A percentile compares a stretch with the other conserved stretches of the same genome.
phyloP scores from a whole-genome alignment of 768 basidiomycete genomes.

The Trametes elegans region DNA sequence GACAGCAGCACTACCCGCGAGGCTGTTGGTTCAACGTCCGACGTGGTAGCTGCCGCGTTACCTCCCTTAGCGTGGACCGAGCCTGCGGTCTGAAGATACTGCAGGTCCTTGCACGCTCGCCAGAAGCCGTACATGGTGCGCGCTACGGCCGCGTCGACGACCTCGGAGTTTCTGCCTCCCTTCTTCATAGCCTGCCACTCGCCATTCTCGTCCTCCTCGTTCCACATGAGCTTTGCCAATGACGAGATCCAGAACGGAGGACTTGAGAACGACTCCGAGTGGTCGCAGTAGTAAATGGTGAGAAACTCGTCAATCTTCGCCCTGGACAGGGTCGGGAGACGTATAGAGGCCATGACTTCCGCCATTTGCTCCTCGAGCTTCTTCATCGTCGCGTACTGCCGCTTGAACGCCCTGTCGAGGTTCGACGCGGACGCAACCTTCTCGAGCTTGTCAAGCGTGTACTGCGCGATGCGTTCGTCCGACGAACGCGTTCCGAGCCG shows the following conservation, averaged over 20 bases:
- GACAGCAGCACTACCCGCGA: neutral
- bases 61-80: neutral
- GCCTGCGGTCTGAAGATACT: slow-evolving; percentile 37
- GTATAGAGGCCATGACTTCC: slow-evolving; percentile 43
- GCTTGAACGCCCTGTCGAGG: slow-evolving; percentile 31
- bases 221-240: neutral
- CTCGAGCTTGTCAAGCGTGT: slow-evolving; percentile 60
- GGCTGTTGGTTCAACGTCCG: neutral
- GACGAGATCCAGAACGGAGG: slow-evolving; percentile 49
- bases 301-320: slow-evolving; percentile 43
- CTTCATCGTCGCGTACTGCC: slow-evolving; percentile 31
- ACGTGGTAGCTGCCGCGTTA: neutral
- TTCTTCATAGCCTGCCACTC: slow-evolving; percentile 12
- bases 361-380: slow-evolving; percentile 44
- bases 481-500: slow-evolving; percentile 66
- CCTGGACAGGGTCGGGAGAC: slow-evolving; percentile 34
- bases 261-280: slow-evolving; percentile 37
- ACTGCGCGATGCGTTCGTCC: slow-evolving; percentile 59
- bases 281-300: slow-evolving; percentile 45
- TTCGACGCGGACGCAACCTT: slow-evolving; percentile 39
- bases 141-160: neutral
- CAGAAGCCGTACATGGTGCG: slow-evolving; percentile 49
- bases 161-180: slow-evolving; percentile 21
- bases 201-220: slow-evolving; percentile 15
- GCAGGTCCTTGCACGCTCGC: slow-evolving; percentile 45